Conservation (phyloP, 495 filamentous ascomycete genomes). For the Penicillium salamii region DNA sequence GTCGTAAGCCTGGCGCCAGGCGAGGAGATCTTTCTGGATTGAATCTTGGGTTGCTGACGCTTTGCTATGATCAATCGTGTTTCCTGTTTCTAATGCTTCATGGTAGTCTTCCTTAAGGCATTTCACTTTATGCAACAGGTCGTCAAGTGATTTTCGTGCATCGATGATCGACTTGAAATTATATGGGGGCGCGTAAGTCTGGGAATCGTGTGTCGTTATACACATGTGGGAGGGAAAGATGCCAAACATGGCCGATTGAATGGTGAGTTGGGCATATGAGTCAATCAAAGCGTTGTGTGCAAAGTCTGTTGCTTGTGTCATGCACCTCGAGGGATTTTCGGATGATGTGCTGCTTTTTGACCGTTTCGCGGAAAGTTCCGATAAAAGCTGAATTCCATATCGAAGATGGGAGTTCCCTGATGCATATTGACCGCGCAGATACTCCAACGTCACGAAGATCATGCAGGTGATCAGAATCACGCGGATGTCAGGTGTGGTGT, state of each 20-base stretch:
- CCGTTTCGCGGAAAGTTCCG: conserved; percentile 1
- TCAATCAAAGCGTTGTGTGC: conserved; percentile 21
- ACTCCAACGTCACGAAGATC: conserved; percentile 51
- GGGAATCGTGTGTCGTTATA: conserved; percentile 9
- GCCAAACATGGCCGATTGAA: conserved; percentile 21
- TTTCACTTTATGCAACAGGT: conserved; percentile 16
- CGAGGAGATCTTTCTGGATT: conserved; percentile 8
- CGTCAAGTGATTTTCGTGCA: conserved; percentile 14
- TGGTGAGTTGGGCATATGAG: conserved; percentile 13
- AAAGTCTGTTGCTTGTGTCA: conserved; percentile 17
- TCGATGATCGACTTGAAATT: conserved; percentile 6
- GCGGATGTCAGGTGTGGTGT: conserved; percentile 12
- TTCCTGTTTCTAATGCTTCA: background rate
- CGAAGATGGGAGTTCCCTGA: conserved; percentile 46
- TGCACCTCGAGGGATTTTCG: conserved; percentile 7
- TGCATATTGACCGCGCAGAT: conserved; percentile 44
- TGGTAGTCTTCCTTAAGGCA: conserved; percentile 11
- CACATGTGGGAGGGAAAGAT: conserved; percentile 16
- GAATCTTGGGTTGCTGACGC: background rate
- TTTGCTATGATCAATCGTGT: background rate
- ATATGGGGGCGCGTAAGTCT: conserved; percentile 1
- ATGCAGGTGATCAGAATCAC: conserved; percentile 50
- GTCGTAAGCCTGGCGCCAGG: conserved; percentile 16
- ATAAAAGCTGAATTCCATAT: conserved; percentile 31
- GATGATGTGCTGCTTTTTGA: background rate